Base-by-base conservation (phyloP, 768 basidiomycete species). In the Austroboletus eburneus region DNA sequence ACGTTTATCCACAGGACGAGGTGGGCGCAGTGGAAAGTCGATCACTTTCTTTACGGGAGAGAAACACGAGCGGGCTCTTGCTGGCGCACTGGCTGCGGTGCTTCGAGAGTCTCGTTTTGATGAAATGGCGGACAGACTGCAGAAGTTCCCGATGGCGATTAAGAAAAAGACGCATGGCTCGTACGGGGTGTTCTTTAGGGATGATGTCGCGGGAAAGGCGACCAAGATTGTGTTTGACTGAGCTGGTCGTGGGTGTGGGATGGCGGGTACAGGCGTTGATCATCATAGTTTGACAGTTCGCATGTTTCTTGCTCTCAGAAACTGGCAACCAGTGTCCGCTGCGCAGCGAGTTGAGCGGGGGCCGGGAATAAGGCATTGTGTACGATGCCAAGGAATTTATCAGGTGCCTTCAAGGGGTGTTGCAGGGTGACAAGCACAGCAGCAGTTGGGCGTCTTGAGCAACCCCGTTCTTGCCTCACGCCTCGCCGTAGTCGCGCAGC, bases 21-120 rank as follows among this genome's bases (percentile, higher is more conserved):
- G 88, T 30, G 94, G 94, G 10, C 83, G 85, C 62, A 80, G 72
- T 32, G 95, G 95, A 45, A 91, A 90, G 65, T 87, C 91, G 18
- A 85, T 96, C 57, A 98, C 95, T 18, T 97, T 96, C 74, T 98
- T 97, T 71, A 97, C 95, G 1, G 94, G 94, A 5, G 89, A 91
- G 44, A 69, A 81, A 33, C 83, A 96, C 66, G 93, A 96, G 69
- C 74, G 80, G 40, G 76, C 83, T 18, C 74, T 96, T 3, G 94
- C 96, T 8, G 96, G 96, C 8, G 95, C 97, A 65, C 78, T 97
- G 46, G 92, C 91, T 55, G 78, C 89, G 8, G 91, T 99, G 33
- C 74, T 98, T 45, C 72, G 85, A 43, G 96, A 98, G 64, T 85
- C 87, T 37, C 90, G 87, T 24, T 90, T 88, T 52, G 80, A 86